Base-by-base conservation (phyloP, 257 asterid genomes). In the Petunia axillaris region DNA sequence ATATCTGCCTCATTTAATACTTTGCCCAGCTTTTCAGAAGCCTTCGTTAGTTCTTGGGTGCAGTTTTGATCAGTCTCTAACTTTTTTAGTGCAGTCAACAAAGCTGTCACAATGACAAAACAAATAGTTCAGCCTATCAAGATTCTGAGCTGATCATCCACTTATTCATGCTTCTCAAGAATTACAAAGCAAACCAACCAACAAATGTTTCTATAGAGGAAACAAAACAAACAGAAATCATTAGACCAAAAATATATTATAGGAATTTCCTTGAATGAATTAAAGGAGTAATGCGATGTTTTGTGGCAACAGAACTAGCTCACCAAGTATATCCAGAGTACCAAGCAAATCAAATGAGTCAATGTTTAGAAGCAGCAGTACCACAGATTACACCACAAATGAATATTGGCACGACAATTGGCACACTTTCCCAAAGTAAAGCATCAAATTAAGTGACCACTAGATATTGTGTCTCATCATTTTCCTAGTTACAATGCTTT, bases 1-100 rank as follows among this genome's bases (percentile, higher is more conserved):
- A 94, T 88, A 85, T 93, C 98, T 83, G 94, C 89, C 90, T 92
- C 98, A 41, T 81, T 85, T 82, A 91, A 82, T 44, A 89, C 87
- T 90, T 86, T 96, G 67, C 86, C 53, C 71, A 96, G 91, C 88
- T 85, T 94, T 79, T 88, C 94, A 0, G 93, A 87, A 86, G 97
- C 96, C 88, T 89, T 96, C 83, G 36, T 83, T 84, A 91, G 79
- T 86, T 89, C 98, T 66, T 87, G 92, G 82, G 73, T 80, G 84
- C 78, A 76, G 80, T 84, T 87, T 64, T 81, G 87, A 71, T 81
- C 77, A 84, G 80, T 82, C 75, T 85, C 91, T 65, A 85, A 74
- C 75, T 86, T 90, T 64, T 92, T 90, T 67, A 94, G 86, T 16
- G 89, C 92, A 82, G 85, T 81, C 76, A 90, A 86, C 88, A 89